Base-by-base conservation (phyloP, 1,284 basidiomycete species). In the Malassezia obtusa region DNA sequence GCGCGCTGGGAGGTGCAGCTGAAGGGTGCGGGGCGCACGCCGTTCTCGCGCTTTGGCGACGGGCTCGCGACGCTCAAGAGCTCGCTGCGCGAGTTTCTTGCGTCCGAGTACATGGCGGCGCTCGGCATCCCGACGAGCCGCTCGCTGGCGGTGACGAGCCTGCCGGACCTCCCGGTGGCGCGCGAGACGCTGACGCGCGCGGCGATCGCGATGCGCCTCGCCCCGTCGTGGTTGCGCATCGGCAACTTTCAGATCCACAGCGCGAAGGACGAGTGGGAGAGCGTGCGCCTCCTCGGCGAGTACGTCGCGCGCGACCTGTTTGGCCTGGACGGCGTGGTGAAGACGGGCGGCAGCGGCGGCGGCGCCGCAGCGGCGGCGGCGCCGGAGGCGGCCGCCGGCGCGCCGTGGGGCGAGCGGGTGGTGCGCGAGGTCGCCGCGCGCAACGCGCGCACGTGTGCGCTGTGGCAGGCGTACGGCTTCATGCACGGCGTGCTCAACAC, bases 1-100 rank as follows among this genome's bases (percentile, higher is more conserved):
- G 45, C 65, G 50, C 54, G 68, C 17, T 63, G 57, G 59, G 90
- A 96, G 71, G 78, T 98, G 4, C 92, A 96, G 74, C 80, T 96
- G 61, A 98, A 96, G 71, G 92, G 92, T 0, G 83, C 85, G 0
- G 92, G 92, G 0, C 80, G 92, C 9, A 98, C 92, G 1, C 91
- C 92, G 0, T 96, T 92, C 76, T 88, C 89, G 1, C 81, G 92
- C 40, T 77, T 77, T 49, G 92, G 90, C 1, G 92, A 98, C 74
- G 92, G 92, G 0, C 79, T 96, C 8, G 92, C 92, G 1, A 90
- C 94, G 1, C 77, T 91, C 15, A 83, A 89, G 24, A 90, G 88
- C 36, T 90, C 89, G 5, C 84, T 96, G 35, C 83, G 92, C 48
- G 92, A 98, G 77, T 96, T 65, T 49, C 70, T 77, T 9, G 72